Base-by-base conservation (phyloP, 2,329 filamentous ascomycete genomes). In the Scedosporium boydii region DNA sequence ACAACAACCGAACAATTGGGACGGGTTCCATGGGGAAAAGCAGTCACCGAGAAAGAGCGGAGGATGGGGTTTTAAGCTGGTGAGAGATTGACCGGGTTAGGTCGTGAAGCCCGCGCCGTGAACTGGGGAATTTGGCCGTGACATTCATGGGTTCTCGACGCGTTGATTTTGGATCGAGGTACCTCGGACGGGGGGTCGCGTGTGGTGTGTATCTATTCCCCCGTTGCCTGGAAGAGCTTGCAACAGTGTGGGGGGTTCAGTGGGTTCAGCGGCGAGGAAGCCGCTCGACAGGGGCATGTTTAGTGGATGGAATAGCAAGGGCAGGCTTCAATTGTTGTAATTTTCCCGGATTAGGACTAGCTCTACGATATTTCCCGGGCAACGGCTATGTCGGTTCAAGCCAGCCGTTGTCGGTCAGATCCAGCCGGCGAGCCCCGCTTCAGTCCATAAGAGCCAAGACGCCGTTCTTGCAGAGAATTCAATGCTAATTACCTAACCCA, bases 281-380 rank as follows among this genome's bases (percentile, higher is more conserved):
- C 26, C 10, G 6, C 44, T 14, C 7, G 23, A 44, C 56, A 58
- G 26, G 26, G 56, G 21, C 5, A n/a, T 56, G 2, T 16, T 34
- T 12, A 27, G 56, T 14, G 12, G 34, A 5, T 56, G 23, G 23
- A 12, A 27, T 27, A 9, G 12, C 27, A 34, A 4, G 29, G 10
- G 29, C 27, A 18, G n/a, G 27, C 23, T 58, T 41, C 9, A 23
- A 46, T 9, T 27, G 46, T 56, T 56, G 26, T 29, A 27, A 61
- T 55, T 38, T 18, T 48, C 23, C 64, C 42, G 1, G 6, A 65
- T 64, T 2, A 2, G 46, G 65, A n/a, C 46, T 66, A 66, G 62
- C 42, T 41, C 4, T 2, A 44, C 1, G 6, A n/a, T 51, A 62
- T 63, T 63, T 59, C 63, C 58, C 57, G 61, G 63, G 65, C 60